A percentile compares a stretch with the other conserved stretches of the same genome.
Conservation (phyloP, 2,329 filamentous ascomycete species). For the Neonectria neomacrospora region DNA sequence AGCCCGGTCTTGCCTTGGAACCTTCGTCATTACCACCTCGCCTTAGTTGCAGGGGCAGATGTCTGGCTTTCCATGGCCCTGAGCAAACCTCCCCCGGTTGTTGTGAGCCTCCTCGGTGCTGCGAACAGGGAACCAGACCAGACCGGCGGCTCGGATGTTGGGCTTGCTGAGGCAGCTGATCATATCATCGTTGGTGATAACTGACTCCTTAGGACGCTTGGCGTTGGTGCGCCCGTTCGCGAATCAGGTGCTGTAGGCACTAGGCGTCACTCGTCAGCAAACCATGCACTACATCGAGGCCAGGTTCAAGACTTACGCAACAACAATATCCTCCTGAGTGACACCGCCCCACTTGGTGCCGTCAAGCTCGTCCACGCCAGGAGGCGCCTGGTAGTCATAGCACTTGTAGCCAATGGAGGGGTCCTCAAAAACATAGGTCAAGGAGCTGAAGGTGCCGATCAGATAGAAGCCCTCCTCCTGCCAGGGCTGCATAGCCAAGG, state of each 20-base stretch:
- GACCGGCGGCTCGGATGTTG: conserved; percentile 10
- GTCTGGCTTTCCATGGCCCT: conserved; percentile 1
- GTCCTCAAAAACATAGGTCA: not conserved
- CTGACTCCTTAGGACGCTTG: not conserved
- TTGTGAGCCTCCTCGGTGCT: conserved; percentile 11
- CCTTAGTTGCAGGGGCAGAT: conserved; percentile 21
- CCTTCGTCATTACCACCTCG: not conserved
- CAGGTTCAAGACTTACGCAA: conserved; percentile 5
- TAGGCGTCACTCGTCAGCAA: not conserved
- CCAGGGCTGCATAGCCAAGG: conserved; percentile 10
- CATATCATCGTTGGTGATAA: conserved; percentile 8
- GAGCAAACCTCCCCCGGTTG: conserved; percentile 4
- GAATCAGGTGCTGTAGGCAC: conserved; percentile 13
- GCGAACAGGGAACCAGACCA: conserved; percentile 7
- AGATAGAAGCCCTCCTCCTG: conserved; percentile 11
- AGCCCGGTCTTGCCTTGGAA: not conserved
- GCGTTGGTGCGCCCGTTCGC: conserved; percentile 9
- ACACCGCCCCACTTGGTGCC: conserved; percentile 18
- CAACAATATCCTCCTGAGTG: conserved; percentile 6
- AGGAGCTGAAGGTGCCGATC: not conserved
- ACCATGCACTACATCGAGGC: not conserved
- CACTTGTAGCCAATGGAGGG: conserved; percentile 13
- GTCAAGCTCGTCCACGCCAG: conserved; percentile 7
- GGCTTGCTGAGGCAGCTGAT: not conserved
- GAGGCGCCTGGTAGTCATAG: conserved; percentile 11